phyloP scores from a whole-genome alignment of 2,329 filamentous ascomycete species.

The Fusarium sp. region DNA sequence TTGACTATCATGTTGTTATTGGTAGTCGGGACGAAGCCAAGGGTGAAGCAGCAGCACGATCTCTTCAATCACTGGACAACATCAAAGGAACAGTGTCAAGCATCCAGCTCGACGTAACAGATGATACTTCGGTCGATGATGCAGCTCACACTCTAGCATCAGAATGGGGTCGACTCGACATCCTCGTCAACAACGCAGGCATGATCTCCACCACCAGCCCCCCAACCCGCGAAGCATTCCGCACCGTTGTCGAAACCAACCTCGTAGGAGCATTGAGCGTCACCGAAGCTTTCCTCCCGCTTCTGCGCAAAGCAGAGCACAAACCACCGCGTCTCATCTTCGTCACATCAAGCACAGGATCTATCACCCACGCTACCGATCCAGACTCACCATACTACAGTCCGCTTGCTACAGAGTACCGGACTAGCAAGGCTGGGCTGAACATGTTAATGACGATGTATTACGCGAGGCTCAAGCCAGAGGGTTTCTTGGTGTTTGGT shows the following conservation, averaged over 20 bases:
- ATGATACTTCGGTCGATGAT: slow-evolving; percentile 2
- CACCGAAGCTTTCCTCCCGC: background rate
- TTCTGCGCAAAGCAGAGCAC: slow-evolving; percentile 8
- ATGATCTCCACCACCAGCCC: background rate
- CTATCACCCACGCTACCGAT: slow-evolving; percentile 1
- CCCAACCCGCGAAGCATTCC: slow-evolving; percentile 9
- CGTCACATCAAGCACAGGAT: slow-evolving; percentile 11
- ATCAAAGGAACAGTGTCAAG: slow-evolving; percentile 21
- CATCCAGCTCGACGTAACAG: slow-evolving; percentile 6
- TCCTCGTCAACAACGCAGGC: slow-evolving; percentile 15
- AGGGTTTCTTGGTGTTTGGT: slow-evolving; percentile 1
- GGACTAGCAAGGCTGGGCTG: slow-evolving; percentile 12
- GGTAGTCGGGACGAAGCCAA: slow-evolving; percentile 17
- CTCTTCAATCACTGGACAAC: background rate
- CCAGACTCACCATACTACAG: background rate
- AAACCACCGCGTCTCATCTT: slow-evolving; percentile 9
- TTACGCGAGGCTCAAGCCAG: background rate
- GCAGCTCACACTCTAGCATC: background rate
- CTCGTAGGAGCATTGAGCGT: slow-evolving; percentile 10
- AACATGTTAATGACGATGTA: slow-evolving; percentile 23
- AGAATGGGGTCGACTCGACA: slow-evolving; percentile 19
- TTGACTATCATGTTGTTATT: slow-evolving; percentile 18
- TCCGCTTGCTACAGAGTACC: background rate
- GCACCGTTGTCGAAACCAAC: slow-evolving; percentile 1
- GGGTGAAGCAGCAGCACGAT: background rate